Evolutionary conservation across 2,329 filamentous ascomycete species (phyloP).

Genomic region (Fusarium tjaetaba): DNA sequence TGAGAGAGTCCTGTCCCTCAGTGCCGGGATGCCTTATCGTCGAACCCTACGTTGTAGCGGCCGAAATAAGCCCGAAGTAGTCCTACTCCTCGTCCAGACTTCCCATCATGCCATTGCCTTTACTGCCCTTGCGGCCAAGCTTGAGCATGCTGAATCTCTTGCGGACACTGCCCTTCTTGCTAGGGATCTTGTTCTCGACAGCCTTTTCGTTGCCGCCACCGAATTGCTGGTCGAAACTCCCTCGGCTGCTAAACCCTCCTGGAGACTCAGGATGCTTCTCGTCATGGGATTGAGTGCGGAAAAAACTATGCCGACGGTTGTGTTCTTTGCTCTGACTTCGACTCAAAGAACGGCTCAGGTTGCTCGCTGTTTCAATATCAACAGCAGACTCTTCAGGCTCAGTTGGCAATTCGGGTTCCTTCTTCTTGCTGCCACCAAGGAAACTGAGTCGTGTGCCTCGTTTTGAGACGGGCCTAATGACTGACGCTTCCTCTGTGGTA

Average conservation of each 20-base stretch:
- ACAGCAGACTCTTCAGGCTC: slow-evolving; percentile 45
- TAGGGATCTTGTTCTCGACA: slow-evolving; percentile 48
- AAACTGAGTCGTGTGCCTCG: slow-evolving; percentile 67
- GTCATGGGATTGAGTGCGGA: slow-evolving; percentile 53
- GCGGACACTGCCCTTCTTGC: slow-evolving; percentile 72
- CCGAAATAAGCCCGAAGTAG: slow-evolving; percentile 48
- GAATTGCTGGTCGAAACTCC: slow-evolving; percentile 45
- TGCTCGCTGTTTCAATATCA: slow-evolving; percentile 48
- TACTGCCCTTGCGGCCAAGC: slow-evolving; percentile 75
- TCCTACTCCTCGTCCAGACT: slow-evolving; percentile 66
- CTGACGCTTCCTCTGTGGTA: slow-evolving; percentile 60
- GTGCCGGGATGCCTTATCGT: slow-evolving; percentile 14
- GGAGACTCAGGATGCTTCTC: slow-evolving; percentile 39
- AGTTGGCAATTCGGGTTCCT: slow-evolving; percentile 48
- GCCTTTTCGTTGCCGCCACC: slow-evolving; percentile 39
- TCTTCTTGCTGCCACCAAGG: slow-evolving; percentile 63
- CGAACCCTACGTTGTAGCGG: slow-evolving; percentile 40
- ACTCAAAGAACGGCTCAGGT: slow-evolving; percentile 43
- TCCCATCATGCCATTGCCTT: slow-evolving; percentile 61
- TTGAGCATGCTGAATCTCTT: slow-evolving; percentile 83
- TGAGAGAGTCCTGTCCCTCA: slow-evolving; percentile 14
- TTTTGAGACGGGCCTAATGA: slow-evolving; percentile 61
- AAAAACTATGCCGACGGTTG: slow-evolving; percentile 55
- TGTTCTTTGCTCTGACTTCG: slow-evolving; percentile 45
- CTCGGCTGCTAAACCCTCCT: slow-evolving; percentile 41